Conservation (phyloP, 352 stramenopile genomes). For the Phytophthora sansomeana region DNA sequence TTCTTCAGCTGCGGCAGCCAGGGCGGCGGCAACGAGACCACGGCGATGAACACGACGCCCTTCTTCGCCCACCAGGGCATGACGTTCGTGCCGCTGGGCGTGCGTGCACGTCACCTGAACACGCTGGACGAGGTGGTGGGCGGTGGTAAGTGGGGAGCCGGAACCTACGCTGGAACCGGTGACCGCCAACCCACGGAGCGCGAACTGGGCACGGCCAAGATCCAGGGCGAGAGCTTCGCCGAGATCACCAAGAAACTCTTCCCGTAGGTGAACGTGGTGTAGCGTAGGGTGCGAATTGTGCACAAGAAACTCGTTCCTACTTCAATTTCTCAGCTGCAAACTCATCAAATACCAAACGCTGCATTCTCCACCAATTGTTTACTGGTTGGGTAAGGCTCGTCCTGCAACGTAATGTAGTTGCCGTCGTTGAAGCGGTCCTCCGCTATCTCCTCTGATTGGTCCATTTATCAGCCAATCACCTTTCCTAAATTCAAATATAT, state of each 20-base stretch:
- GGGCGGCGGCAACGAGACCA: slow-evolving; percentile 83
- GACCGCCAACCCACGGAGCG: slow-evolving; percentile 65
- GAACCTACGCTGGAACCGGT: slow-evolving; percentile 69
- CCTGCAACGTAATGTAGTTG: no score
- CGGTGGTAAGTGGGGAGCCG: slow-evolving; percentile 64
- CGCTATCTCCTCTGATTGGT: no score
- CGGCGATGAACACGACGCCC: slow-evolving; percentile 64
- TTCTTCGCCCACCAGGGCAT: slow-evolving; percentile 86
- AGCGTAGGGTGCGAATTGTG: no score
- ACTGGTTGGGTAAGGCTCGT: no score
- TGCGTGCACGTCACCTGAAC: slow-evolving; percentile 44
- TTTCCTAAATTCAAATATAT: background rate
- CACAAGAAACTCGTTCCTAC: no score
- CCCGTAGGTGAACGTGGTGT: slow-evolving; percentile 34
- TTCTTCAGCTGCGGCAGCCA: slow-evolving; percentile 75
- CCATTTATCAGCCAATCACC: slow-evolving; percentile 3
- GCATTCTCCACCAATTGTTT: no score
- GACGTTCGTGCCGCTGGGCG: slow-evolving; percentile 79
- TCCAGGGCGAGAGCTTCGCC: slow-evolving; percentile 78
- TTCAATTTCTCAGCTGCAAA: no score
- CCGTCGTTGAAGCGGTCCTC: no score
- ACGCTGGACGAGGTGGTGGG: slow-evolving; percentile 60
- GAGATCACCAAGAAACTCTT: slow-evolving; percentile 50
- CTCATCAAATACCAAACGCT: no score
- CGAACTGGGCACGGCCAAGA: slow-evolving; percentile 63